Conservation (phyloP, 352 stramenopile genomes). For the Globisporangium acanthophoron region DNA sequence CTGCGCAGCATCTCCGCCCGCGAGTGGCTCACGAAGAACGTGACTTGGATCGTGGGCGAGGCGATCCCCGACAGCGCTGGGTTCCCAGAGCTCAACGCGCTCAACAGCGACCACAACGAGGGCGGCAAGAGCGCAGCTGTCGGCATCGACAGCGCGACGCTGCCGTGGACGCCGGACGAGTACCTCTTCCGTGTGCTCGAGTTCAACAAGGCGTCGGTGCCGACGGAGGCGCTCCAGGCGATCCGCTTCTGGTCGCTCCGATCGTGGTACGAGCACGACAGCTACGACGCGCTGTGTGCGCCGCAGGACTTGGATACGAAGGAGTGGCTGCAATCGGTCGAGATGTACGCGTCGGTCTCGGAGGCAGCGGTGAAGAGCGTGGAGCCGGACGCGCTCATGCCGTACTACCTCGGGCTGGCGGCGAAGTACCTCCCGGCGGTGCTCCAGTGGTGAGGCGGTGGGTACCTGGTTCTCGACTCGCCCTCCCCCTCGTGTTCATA, state of each 20-base stretch:
- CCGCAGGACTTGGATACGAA: slow-evolving; percentile 53
- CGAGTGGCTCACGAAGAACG: slow-evolving; percentile 63
- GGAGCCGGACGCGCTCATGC: slow-evolving; percentile 33
- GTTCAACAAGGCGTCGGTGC: slow-evolving; percentile 55
- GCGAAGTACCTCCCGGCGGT: slow-evolving; percentile 68
- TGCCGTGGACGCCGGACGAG: slow-evolving; percentile 78
- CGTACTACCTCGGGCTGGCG: slow-evolving; percentile 60
- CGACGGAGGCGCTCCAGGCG: slow-evolving; percentile 49
- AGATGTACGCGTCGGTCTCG: slow-evolving; percentile 26
- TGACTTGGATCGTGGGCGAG: slow-evolving; percentile 59
- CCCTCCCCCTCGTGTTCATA: background rate
- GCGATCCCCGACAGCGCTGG: slow-evolving; percentile 55
- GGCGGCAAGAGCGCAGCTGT: background rate
- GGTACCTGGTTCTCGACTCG: background rate
- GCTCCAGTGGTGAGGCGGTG: slow-evolving; percentile 57
- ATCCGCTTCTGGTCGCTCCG: slow-evolving; percentile 77
- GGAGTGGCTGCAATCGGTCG: slow-evolving; percentile 58
- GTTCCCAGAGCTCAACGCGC: slow-evolving; percentile 52
- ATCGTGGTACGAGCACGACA: slow-evolving; percentile 53
- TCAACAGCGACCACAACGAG: slow-evolving; percentile 52
- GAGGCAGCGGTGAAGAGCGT: slow-evolving; percentile 36
- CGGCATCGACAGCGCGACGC: slow-evolving; percentile 33
- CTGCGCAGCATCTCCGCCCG: slow-evolving; percentile 64
- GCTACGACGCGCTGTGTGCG: slow-evolving; percentile 39
- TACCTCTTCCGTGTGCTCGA: slow-evolving; percentile 69